Conservation (phyloP, 1,284 basidiomycete genomes). For the Microbotryum lychnidis-dioicae region DNA sequence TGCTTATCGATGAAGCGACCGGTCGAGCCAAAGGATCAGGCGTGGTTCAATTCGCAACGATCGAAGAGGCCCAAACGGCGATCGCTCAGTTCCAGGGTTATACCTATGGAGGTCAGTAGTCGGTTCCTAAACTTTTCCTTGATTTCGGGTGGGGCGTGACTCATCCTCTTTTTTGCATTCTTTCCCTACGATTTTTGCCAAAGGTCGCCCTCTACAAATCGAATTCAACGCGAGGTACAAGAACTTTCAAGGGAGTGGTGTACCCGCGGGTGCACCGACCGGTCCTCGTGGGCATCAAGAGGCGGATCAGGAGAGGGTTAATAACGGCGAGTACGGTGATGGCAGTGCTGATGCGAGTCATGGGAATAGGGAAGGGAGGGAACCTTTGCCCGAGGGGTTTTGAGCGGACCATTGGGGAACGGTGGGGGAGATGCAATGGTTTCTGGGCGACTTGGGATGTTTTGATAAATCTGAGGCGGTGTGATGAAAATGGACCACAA, state of each 20-base stretch:
- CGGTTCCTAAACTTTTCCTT: neutral
- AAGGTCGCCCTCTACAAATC: conserved; percentile 15
- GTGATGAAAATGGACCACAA: no score
- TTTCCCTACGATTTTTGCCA: neutral
- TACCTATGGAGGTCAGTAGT: conserved; percentile 31
- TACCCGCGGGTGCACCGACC: neutral
- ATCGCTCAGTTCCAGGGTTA: conserved; percentile 58
- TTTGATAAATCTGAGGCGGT: no score
- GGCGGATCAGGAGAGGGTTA: neutral
- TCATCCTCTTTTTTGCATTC: neutral
- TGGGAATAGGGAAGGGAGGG: neutral
- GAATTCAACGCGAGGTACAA: conserved; percentile 26
- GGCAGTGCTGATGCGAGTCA: neutral
- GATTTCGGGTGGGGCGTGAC: no score
- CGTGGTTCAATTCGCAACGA: conserved; percentile 87
- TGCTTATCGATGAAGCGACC: conserved; percentile 59
- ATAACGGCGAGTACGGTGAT: neutral
- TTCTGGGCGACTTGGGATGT: no score
- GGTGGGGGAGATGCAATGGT: no score
- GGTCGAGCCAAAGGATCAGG: conserved; percentile 81
- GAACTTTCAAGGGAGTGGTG: conserved; percentile 6
- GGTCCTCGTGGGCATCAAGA: neutral
- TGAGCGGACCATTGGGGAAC: no score
- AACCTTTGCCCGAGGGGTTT: no score
- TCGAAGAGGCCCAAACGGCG: conserved; percentile 82